Conservation (phyloP, 108 stramenopile genomes). For the Thalassiosira profunda region DNA sequence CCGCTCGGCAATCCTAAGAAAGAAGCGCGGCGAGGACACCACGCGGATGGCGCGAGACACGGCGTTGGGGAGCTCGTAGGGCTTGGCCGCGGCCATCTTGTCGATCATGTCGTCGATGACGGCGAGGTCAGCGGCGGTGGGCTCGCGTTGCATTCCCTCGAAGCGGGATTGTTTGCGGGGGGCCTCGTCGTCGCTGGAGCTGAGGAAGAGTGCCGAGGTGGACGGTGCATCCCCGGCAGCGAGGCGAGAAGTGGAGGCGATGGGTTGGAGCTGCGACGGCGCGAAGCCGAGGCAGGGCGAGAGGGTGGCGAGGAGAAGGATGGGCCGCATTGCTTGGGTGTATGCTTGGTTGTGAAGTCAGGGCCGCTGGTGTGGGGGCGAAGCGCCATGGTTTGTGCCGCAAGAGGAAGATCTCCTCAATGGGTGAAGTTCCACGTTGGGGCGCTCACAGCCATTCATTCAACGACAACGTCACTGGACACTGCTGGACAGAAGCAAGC, state of each 20-base stretch:
- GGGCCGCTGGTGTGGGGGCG: background rate
- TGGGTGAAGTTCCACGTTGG: no score
- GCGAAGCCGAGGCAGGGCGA: conserved; percentile 38
- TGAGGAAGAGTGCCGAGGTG: conserved; percentile 12
- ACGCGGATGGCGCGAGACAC: conserved; percentile 86
- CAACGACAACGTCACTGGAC: no score
- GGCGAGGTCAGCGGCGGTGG: conserved; percentile 62
- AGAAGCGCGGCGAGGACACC: conserved; percentile 84
- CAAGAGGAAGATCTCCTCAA: no score
- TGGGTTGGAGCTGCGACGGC: conserved; percentile 3
- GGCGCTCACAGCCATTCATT: no score
- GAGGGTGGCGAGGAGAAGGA: conserved; percentile 24
- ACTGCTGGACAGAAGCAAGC: no score
- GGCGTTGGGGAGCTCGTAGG: conserved; percentile 88
- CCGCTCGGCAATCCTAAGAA: conserved; percentile 83
- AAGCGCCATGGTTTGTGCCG: no score
- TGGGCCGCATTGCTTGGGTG: conserved; percentile 16
- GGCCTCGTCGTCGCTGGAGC: conserved; percentile 19
- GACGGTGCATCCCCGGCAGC: no score
- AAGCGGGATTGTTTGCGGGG: conserved; percentile 52
- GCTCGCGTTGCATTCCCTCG: conserved; percentile 81
- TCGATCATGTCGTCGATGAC: conserved; percentile 93
- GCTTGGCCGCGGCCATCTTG: conserved; percentile 80
- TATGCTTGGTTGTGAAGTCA: background rate
- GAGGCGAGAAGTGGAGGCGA: background rate